A percentile compares a stretch with the other conserved stretches of the same genome.
Evolutionary conservation across 2,329 filamentous ascomycete species (phyloP).

Genomic region (Didymellaceae sp.): DNA sequence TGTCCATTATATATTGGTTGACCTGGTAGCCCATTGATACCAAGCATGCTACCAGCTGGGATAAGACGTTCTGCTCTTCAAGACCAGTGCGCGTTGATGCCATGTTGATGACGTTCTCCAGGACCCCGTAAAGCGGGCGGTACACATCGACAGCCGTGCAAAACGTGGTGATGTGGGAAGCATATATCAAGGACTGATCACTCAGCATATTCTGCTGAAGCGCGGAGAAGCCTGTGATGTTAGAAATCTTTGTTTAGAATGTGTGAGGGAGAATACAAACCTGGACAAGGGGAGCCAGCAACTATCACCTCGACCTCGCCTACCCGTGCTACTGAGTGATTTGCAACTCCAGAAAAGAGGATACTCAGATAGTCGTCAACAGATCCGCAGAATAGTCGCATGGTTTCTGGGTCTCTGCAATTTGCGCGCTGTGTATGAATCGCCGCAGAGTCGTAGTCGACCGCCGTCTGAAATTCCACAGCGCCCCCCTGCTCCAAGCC

Average conservation of each 20-base stretch:
- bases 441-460: conserved; percentile 69
- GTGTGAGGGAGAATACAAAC: conserved; percentile 6
- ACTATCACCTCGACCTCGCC: conserved; percentile 73
- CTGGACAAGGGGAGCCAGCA: conserved; percentile 76
- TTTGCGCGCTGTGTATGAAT: conserved; percentile 80
- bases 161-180: conserved; percentile 78
- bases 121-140: conserved; percentile 73
- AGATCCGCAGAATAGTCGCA: conserved; percentile 71
- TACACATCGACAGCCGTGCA: conserved; percentile 77
- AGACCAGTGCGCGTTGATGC: conserved; percentile 56
- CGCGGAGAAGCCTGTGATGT: conserved; percentile 65
- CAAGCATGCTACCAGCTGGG: conserved; percentile 74
- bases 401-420: conserved; percentile 45
- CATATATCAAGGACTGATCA: conserved; percentile 67
- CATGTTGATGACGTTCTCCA: conserved; percentile 79
- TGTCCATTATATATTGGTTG: conserved; percentile 70
- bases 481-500: conserved; percentile 75
- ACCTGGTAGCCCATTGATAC: conserved; percentile 81
- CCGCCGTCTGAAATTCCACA: conserved; percentile 69
- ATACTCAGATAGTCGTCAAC: conserved; percentile 70
- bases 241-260: not conserved
- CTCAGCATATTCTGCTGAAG: conserved; percentile 67
- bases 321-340: conserved; percentile 59
- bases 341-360: conserved; percentile 57
- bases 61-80: conserved; percentile 69